Base-by-base conservation (phyloP, 371 early-diverging fungal species). In the Mortierella sp. region DNA sequence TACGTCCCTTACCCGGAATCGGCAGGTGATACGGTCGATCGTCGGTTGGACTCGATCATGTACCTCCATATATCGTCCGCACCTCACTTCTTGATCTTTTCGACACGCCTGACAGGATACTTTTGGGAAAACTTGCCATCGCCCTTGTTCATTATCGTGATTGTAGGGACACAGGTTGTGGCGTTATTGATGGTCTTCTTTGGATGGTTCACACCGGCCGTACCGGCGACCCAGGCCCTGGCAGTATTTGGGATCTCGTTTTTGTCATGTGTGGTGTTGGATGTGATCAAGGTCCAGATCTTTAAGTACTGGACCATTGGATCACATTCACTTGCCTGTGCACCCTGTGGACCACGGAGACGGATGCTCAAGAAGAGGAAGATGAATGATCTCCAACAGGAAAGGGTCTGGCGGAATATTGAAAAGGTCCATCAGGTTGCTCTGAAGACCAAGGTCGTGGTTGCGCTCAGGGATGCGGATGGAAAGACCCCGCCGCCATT, bases 71-170 rank as follows among this genome's bases (percentile, higher is more conserved):
- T 96, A 56, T 95, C 94, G 14, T 95, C 93, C 9, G 87, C 87
- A 12, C 96, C 96, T 39, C 96, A 96, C 80, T 96, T 96, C 82
- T 89, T 94, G 49, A 95, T 96, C 80, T 96, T 95, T 79, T 94
- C 94, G 34, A 95, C 95, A 23, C 91, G 95, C 49, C 81, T 95
- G 32, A 85, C 91, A 24, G 90, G 92, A 21, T 92, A 87, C 83
- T 94, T 93, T 87, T 95, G 92, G 90, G 88, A 90, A 72, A 89
- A 86, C 57, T 81, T 88, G 76, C 95, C 95, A 2, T 87, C 89
- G 32, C 62, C 82, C 78, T 66, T 85, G 58, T 95, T 95, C 63
- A 83, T 86, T 21, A 68, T 83, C 8, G 93, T 92, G 64, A 92
- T 96, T 51, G 80, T 92, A 43, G 96, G 92, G 21, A 95, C 95